Percentiles rank a stretch among this genome's conserved stretches.
phyloP scores from a whole-genome alignment of 78 protist species.

The Diacronema lutheri region DNA sequence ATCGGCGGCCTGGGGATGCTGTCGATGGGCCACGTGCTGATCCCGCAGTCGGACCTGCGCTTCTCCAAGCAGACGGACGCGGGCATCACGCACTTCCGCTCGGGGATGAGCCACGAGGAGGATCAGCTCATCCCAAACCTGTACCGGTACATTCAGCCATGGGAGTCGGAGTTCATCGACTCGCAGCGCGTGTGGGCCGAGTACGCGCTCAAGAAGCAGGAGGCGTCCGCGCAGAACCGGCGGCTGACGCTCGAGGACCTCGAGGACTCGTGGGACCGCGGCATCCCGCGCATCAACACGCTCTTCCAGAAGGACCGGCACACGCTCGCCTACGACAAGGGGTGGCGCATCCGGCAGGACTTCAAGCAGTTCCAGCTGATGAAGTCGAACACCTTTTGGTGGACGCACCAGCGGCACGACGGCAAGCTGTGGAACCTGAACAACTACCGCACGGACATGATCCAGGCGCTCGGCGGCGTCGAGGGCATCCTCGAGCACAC shows the following conservation, averaged over 20 bases:
- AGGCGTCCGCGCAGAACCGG: constrained; percentile 93
- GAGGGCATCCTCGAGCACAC: constrained; percentile 99
- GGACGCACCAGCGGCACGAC: constrained; percentile 99
- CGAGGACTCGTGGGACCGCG: constrained; percentile 98
- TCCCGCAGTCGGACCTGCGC: constrained; percentile 98
- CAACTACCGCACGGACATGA: constrained; percentile 99
- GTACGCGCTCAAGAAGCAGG: constrained; percentile 91
- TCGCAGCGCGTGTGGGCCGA: constrained; percentile 97
- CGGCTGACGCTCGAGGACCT: constrained; percentile 97
- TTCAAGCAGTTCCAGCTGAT: constrained; percentile 95
- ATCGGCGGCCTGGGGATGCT: constrained; percentile 99
- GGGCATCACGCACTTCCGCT: constrained; percentile 96
- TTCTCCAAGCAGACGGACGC: constrained; percentile 88
- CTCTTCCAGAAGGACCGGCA: constrained; percentile 89
- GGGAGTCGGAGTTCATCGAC: constrained; percentile 98
- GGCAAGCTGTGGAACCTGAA: constrained; percentile 99
- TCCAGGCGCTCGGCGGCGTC: constrained; percentile 99
- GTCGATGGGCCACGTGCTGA: constrained; percentile 99
- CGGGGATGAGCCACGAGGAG: constrained; percentile 96
- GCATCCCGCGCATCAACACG: constrained; percentile 98
- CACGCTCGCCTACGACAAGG: constrained; percentile 51
- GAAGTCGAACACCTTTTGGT: constrained; percentile 94
- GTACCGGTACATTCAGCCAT: constrained; percentile 95
- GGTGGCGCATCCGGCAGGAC: constrained; percentile 97
- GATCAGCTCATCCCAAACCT: constrained; percentile 98